These are phyloP conservation scores for Escovopsis sp. DNA, from an alignment of 2,329 filamentous ascomycete species.

Conservation along the genomic window DNA sequence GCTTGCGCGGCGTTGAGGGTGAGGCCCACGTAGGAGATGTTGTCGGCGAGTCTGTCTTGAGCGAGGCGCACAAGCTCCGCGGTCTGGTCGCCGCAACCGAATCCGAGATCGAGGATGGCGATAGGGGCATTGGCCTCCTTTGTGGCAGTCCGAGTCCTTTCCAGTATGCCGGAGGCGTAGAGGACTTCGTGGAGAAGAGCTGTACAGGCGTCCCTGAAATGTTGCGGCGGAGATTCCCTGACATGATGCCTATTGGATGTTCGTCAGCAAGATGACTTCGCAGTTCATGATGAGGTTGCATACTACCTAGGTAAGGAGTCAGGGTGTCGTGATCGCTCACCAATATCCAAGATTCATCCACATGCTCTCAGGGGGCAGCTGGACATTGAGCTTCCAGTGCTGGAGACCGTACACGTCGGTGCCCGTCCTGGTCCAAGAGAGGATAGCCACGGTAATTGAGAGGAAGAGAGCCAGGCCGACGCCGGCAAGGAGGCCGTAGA, in stretches of 20 bases:
- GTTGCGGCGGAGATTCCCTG: slow-evolving; percentile 16
- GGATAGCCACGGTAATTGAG: slow-evolving; percentile 2
- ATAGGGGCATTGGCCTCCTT: slow-evolving; percentile 6
- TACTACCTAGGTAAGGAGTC: not conserved
- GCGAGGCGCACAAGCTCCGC: slow-evolving; percentile 21
- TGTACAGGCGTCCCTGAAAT: slow-evolving; percentile 32
- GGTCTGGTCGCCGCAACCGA: slow-evolving; percentile 45
- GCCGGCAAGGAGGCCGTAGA: not conserved
- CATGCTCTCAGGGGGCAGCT: slow-evolving; percentile 32
- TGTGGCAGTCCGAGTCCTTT: too few species aligned
- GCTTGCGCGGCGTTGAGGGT: slow-evolving; percentile 34
- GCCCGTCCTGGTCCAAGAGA: slow-evolving; percentile 11
- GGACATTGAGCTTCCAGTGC: slow-evolving; percentile 40
- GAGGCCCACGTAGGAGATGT: slow-evolving; percentile 35
- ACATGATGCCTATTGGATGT: slow-evolving; percentile 14
- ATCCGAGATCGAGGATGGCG: slow-evolving; percentile 37
- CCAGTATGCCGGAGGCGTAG: slow-evolving; percentile 24
- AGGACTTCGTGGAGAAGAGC: slow-evolving; percentile 34
- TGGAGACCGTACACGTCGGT: slow-evolving; percentile 32
- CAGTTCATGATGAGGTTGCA: not conserved
- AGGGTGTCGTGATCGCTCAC: slow-evolving; percentile 20
- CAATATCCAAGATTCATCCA: slow-evolving; percentile 53
- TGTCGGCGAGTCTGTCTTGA: slow-evolving; percentile 5
- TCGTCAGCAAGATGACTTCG: not conserved
- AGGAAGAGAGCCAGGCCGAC: not conserved